Percentiles rank a stretch among this genome's conserved stretches.
phyloP scores from a whole-genome alignment of 805 yeast species.

The Ogataea angusta region DNA sequence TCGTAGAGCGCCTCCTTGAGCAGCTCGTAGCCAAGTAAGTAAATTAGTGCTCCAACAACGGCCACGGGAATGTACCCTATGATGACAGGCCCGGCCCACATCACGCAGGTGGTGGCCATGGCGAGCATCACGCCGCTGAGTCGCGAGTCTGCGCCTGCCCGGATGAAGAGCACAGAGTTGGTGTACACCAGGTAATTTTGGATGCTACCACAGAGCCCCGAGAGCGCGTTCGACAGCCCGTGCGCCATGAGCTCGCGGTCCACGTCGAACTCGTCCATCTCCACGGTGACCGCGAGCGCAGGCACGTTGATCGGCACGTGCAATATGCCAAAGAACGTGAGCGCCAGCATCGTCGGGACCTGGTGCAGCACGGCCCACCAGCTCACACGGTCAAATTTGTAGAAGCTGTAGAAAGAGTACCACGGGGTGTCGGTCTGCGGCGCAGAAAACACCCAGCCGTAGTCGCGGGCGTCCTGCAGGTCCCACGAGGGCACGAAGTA shows the following conservation, averaged over 20 bases:
- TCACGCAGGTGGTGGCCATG: constrained; percentile 69
- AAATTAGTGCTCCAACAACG: constrained; percentile 92
- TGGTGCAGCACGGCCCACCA: constrained; percentile 68
- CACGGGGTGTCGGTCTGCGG: constrained; percentile 74
- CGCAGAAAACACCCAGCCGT: constrained; percentile 82
- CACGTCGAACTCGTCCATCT: constrained; percentile 83
- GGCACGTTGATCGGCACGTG: constrained; percentile 99
- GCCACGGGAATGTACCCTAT: constrained; percentile 93
- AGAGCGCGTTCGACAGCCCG: constrained; percentile 82
- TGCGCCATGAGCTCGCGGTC: constrained; percentile 93
- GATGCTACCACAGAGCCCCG: constrained; percentile 83
- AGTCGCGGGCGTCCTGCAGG: constrained; percentile 56
- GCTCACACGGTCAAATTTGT: constrained; percentile 67
- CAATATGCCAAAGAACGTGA: constrained; percentile 91
- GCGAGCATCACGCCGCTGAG: constrained; percentile 90
- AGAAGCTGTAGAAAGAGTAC: constrained; percentile 79
- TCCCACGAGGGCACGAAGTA: constrained; percentile 63
- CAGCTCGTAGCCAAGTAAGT: constrained; percentile 85
- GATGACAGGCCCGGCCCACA: constrained; percentile 88
- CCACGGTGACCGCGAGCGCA: constrained; percentile 87
- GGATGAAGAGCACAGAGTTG: constrained; percentile 83
- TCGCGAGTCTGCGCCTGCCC: constrained; percentile 92
- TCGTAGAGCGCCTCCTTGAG: constrained; percentile 83
- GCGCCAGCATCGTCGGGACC: constrained; percentile 90
- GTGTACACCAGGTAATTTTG: constrained; percentile 96